Evolutionary conservation across 2,329 filamentous ascomycete genomes (phyloP), one percentile per base, ranked within the genome.

Genomic region (Pestalotiopsis fici): DNA sequence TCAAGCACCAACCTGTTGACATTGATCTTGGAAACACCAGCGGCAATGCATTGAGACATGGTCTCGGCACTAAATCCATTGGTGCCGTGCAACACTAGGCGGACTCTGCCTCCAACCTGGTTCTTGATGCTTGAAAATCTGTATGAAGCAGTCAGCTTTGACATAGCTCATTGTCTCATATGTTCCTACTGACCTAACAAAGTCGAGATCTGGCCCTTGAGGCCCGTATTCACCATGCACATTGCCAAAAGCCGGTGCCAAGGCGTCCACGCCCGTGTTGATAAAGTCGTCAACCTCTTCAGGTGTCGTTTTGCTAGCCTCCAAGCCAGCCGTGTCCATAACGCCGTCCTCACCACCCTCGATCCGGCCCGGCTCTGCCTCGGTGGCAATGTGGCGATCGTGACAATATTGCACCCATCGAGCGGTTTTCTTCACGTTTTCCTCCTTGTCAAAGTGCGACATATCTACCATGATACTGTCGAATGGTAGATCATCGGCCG

Each of bases 381-480:
- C 91, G 2, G 90, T 90, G 4, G 89, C 86, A 69, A 93, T 92
- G 2, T 89, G 89, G 54, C 86, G 83, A 70, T 81, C 87, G 74
- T 91, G 86, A 74, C 90, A 91, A 74, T 90, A 88, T 25, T 78
- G 79, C 6, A 89, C 88, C 63, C 93, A 79, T 70, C 91, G 88
- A 64, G 82, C 82, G 21, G 90, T 93, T 74, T 87, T 83, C 2
- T 83, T 80, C 25, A 93, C 81, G 72, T 93, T 93, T 80, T 92
- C 90, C 66, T 86, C 89, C 72, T 90, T 90, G 73, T 91, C 89
- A 75, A 91, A 90, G 76, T 93, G 91, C 67, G 84, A 88, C 90
- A 93, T 93, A 78, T 93, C 91, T 0, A 93, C 88, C 91, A 93
- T 93, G 75, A 93, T 92, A 64, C 83, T 86, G 76, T 93, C 91